Conservation (phyloP, 2,329 filamentous ascomycete genomes). For the Trichoderma asperellum region DNA sequence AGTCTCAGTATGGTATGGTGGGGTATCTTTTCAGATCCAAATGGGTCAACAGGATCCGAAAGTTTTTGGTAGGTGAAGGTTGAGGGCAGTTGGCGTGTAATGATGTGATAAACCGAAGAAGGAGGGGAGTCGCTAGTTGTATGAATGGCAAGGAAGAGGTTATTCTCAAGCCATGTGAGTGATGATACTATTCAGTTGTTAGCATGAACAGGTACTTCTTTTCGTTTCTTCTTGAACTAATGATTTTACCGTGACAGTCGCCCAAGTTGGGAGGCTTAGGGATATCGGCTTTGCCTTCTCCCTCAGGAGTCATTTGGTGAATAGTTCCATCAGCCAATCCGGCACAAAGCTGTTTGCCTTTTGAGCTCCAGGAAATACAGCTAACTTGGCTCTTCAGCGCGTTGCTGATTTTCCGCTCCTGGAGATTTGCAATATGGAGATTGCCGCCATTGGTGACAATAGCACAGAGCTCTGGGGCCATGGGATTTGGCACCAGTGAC, state of each 20-base stretch:
- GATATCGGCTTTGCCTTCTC: slow-evolving; percentile 75
- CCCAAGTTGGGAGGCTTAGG: slow-evolving; percentile 72
- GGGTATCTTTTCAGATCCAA: slow-evolving; percentile 66
- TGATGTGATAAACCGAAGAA: slow-evolving; percentile 75
- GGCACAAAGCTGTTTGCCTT: slow-evolving; percentile 89
- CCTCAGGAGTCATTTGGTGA: slow-evolving; percentile 82
- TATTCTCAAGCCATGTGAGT: slow-evolving; percentile 85
- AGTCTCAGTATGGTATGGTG: slow-evolving; percentile 80
- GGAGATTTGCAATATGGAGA: slow-evolving; percentile 80
- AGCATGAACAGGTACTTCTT: slow-evolving; percentile 29
- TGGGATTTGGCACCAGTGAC: slow-evolving; percentile 79
- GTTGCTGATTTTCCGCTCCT: slow-evolving; percentile 66
- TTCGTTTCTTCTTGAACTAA: too few species aligned
- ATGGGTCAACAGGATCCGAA: slow-evolving; percentile 73
- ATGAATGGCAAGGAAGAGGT: slow-evolving; percentile 81
- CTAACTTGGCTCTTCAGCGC: slow-evolving; percentile 74
- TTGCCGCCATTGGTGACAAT: slow-evolving; percentile 80
- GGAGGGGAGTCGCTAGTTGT: slow-evolving; percentile 64
- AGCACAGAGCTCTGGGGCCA: slow-evolving; percentile 74
- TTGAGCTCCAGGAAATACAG: slow-evolving; percentile 87
- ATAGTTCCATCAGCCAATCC: slow-evolving; percentile 81
- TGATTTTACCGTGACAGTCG: slow-evolving; percentile 66
- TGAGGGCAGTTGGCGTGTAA: slow-evolving; percentile 65
- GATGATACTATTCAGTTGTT: slow-evolving; percentile 64
- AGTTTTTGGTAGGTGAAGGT: slow-evolving; percentile 75